A percentile compares a stretch with the other conserved stretches of the same genome.
Conservation (phyloP, 73 alveolate species). For the Tetrahymena borealis region DNA sequence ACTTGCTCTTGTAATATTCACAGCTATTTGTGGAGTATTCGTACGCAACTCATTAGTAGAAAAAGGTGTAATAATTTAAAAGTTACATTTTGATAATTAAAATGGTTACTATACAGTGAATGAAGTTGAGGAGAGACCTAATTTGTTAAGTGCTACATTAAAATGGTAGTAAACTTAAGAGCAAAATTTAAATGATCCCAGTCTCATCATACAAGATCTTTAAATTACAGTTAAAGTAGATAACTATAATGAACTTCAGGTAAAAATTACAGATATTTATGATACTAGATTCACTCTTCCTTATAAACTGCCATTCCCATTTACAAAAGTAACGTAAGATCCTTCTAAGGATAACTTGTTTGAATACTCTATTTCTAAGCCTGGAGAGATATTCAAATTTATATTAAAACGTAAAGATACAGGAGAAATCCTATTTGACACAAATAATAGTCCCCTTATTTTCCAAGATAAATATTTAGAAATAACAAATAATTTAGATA, state of each 20-base stretch:
- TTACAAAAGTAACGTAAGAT: background rate
- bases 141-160: background rate
- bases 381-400: background rate
- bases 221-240: background rate
- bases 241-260: background rate
- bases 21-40: background rate
- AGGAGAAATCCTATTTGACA: background rate
- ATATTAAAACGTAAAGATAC: background rate
- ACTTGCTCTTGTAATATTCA: background rate
- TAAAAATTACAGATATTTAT: background rate
- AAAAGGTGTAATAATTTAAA: background rate
- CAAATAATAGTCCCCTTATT: background rate
- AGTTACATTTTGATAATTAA: background rate
- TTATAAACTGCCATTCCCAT: background rate
- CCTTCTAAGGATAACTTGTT: background rate
- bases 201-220: background rate
- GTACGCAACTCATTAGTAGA: background rate
- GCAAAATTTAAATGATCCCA: background rate
- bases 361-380: background rate
- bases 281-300: constrained; percentile 1
- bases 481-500: background rate
- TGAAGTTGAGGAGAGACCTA: background rate
- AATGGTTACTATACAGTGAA: background rate
- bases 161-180: background rate
- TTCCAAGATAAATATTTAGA: background rate